Conservation (phyloP, 495 filamentous ascomycete species). For the Diplogelasinospora grovesii region DNA sequence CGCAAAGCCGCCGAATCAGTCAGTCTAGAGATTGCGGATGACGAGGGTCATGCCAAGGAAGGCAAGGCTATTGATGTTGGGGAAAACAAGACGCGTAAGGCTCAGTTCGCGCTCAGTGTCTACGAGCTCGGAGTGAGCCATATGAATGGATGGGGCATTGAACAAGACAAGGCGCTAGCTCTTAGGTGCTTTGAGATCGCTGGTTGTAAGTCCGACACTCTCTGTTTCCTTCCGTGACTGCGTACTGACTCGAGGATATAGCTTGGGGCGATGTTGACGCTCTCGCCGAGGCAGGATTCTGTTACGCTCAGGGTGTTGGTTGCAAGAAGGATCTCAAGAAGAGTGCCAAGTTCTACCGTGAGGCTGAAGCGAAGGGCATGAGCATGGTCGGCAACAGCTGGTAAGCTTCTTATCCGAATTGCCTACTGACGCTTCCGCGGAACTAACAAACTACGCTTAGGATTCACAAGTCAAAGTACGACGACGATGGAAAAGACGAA, state of each 20-base stretch:
- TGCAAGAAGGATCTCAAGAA: conserved; percentile 96
- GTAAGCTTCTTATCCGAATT: conserved; percentile 46
- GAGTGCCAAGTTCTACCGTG: conserved; percentile 82
- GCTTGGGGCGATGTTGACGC: conserved; percentile 96
- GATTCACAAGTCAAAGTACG: conserved; percentile 93
- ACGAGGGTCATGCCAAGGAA: conserved; percentile 60
- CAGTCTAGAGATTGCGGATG: conserved; percentile 71
- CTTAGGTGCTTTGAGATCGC: conserved; percentile 95
- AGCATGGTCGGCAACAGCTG: conserved; percentile 98
- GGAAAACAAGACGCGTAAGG: conserved; percentile 70
- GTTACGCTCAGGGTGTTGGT: conserved; percentile 76
- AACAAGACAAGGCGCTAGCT: conserved; percentile 82
- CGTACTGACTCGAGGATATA: conserved; percentile 22
- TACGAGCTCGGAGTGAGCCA: conserved; percentile 97
- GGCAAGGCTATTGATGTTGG: conserved; percentile 55
- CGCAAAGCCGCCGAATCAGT: conserved; percentile 84
- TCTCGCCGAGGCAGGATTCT: conserved; percentile 80
- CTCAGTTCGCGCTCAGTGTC: conserved; percentile 89
- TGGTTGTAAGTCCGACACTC: conserved; percentile 51
- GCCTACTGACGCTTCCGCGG: no score
- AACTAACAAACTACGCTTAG: conserved; percentile 33
- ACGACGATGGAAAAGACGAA: conserved; percentile 47
- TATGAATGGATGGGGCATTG: conserved; percentile 95
- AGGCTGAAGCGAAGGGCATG: conserved; percentile 87
- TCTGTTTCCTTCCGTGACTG: neutral